These are phyloP conservation scores for Claviceps citrina DNA, from an alignment of 2,329 filamentous ascomycete species.

Conservation along the genomic window DNA sequence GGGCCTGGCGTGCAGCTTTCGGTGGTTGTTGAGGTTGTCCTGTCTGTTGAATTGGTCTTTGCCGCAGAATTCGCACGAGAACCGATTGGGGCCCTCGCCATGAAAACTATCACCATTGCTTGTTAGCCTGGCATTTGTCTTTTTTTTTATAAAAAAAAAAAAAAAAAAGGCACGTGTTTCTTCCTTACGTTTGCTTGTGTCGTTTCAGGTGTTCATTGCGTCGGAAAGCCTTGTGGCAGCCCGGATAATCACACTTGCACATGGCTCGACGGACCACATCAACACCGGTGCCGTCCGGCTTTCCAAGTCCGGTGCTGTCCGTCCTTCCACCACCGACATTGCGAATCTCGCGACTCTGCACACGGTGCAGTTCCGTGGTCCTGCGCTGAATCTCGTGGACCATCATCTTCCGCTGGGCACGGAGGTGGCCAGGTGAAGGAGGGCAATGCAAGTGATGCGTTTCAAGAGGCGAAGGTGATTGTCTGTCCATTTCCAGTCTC, in stretches of 20 bases:
- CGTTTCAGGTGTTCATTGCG: slow-evolving; percentile 41
- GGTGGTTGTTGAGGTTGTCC: slow-evolving; percentile 28
- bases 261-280: slow-evolving; percentile 25
- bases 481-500: slow-evolving; percentile 20
- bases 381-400: slow-evolving; percentile 29
- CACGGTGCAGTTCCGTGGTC: slow-evolving; percentile 28
- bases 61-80: slow-evolving; percentile 27
- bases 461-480: slow-evolving; percentile 20
- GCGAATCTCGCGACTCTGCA: slow-evolving; percentile 21
- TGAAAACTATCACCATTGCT: slow-evolving; percentile 15
- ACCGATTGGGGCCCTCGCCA: slow-evolving; percentile 24
- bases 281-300: slow-evolving; percentile 16
- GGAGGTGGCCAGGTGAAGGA: slow-evolving; percentile 19
- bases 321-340: slow-evolving; percentile 15
- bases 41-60: slow-evolving; percentile 27
- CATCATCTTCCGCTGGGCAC: slow-evolving; percentile 24
- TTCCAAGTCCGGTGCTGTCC: slow-evolving; percentile 14
- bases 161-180: no score
- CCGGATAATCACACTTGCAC: slow-evolving; percentile 30
- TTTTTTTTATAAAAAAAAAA: no score
- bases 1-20: slow-evolving; percentile 25
- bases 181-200: slow-evolving; percentile 34
- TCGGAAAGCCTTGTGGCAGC: slow-evolving; percentile 34
- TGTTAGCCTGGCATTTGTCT: not conserved
- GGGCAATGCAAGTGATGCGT: slow-evolving; percentile 18